A percentile compares a stretch with the other conserved stretches of the same genome.
These are phyloP conservation scores for Ceratobasidium sp. DNA, from an alignment of 1,284 basidiomycete species.

Conservation along the genomic window DNA sequence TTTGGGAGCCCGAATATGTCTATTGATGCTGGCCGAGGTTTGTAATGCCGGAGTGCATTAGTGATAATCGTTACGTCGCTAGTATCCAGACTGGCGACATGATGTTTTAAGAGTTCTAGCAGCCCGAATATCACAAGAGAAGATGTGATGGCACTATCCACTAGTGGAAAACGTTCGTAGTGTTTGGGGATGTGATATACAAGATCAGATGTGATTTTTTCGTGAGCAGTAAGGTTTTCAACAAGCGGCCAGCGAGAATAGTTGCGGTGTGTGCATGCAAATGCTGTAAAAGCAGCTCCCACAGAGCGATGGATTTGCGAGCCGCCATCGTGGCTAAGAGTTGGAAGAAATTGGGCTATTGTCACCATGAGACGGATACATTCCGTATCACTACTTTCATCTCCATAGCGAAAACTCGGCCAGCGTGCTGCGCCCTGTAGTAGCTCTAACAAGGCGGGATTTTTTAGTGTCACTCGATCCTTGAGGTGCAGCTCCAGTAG, in stretches of 20 bases:
- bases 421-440: not conserved
- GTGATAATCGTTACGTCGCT: not conserved
- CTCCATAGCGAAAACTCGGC: not conserved
- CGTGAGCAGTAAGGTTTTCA: not conserved
- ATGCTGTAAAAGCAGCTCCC: not conserved
- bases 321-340: not conserved
- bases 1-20: conserved; percentile 1
- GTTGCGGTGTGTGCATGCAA: not conserved
- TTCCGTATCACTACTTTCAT: not conserved
- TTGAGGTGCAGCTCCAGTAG: not conserved
- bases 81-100: not conserved
- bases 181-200: not conserved
- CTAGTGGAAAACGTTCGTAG: not conserved
- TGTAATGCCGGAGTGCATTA: not conserved
- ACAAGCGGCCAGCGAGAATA: conserved; percentile 1
- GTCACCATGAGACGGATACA: not conserved
- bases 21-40: not conserved
- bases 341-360: not conserved
- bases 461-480: not conserved
- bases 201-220: too few species aligned
- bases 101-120: conserved; percentile 3
- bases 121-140: not conserved
- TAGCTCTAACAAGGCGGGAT: not conserved
- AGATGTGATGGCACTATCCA: too few species aligned
- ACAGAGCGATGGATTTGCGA: not conserved